Evolutionary conservation across 1,139 yeast genomes (phyloP), one percentile per base, ranked within the genome.

Genomic region (Lodderomyces orthopsilosis): DNA sequence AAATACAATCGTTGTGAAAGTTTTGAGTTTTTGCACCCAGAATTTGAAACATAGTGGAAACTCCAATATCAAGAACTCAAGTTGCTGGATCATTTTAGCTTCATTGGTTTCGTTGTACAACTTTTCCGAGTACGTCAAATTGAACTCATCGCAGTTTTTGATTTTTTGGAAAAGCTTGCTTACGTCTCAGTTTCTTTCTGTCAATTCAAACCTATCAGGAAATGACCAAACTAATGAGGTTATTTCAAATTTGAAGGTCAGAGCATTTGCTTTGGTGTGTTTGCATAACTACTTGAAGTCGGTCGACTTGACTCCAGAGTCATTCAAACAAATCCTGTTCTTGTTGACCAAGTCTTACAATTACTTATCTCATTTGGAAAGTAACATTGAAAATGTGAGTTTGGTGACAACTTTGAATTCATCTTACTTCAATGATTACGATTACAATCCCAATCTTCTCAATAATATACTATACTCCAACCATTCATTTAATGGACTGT

Each of bases 141-240:
- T 86, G 48, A 87, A 88, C 57, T 74, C 89, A 3, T 78, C 93
- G 0, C 96, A 88, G 56, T 74, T 88, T 44, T 67, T 89, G 39
- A 75, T 81, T 5, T 78, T 89, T 49, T 90, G 96, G 96, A 87
- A 87, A 55, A 79, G 83, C 46, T 73, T 89, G n/a, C 66, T 90
- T 43, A 85, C 90, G 2, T 68, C 77, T 1, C 77, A 72, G 46
- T 71, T 63, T 41, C 64, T 68, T 30, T 52, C 66, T 26, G 54
- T 57, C 38, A 54, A 55, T 13, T 48, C 57, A 4, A 41, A 52
- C 6, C 6, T 15, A 10, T 43, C 42, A 9, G 42, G 48, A 3
- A 58, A 56, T n/a, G 55, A 51, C 4, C 64, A 64, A 46, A 56
- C 57, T 12, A 50, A 51, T 13, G 75, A 70, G 41, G 57, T 71